Conservation (phyloP, 1,139 yeast genomes). For the Suhomyces coccinellae region DNA sequence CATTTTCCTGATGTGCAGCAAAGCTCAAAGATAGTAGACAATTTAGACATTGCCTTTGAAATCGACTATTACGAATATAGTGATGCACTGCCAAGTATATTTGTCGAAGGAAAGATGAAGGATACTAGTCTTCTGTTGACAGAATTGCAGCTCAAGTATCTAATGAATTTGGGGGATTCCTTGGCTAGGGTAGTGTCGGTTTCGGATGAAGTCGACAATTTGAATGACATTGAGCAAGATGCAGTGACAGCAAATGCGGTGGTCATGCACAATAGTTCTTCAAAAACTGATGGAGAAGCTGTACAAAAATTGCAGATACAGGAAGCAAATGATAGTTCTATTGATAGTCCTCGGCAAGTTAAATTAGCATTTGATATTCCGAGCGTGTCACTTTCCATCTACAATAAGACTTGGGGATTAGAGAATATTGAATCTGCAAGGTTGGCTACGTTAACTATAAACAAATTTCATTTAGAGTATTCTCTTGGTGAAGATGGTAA, state of each 20-base stretch:
- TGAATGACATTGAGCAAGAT: constrained; percentile 61
- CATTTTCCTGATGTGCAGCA: constrained; percentile 50
- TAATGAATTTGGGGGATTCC: constrained; percentile 56
- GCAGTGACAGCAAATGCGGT: constrained; percentile 58
- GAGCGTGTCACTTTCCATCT: constrained; percentile 62
- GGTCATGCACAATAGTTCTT: constrained; percentile 27
- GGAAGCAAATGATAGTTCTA: no score
- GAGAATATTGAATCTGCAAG: constrained; percentile 40
- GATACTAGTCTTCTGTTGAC: constrained; percentile 70
- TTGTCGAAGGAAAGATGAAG: constrained; percentile 60
- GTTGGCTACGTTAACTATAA: constrained; percentile 65
- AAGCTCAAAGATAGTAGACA: constrained; percentile 63
- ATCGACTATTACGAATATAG: constrained; percentile 54
- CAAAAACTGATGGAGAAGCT: no score
- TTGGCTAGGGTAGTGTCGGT: constrained; percentile 57
- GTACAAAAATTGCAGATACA: no score
- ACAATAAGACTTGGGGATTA: constrained; percentile 51
- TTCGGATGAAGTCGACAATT: constrained; percentile 34
- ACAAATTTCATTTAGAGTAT: constrained; percentile 54
- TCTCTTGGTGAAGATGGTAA: constrained; percentile 55
- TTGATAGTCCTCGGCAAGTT: no score
- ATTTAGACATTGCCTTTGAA: constrained; percentile 64
- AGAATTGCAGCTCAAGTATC: constrained; percentile 69
- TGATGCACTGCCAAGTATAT: constrained; percentile 50
- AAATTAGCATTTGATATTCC: constrained; percentile 53